Evolutionary conservation across 1,139 yeast genomes (phyloP).

Genomic region (Saccharomyces hybrid): DNA sequence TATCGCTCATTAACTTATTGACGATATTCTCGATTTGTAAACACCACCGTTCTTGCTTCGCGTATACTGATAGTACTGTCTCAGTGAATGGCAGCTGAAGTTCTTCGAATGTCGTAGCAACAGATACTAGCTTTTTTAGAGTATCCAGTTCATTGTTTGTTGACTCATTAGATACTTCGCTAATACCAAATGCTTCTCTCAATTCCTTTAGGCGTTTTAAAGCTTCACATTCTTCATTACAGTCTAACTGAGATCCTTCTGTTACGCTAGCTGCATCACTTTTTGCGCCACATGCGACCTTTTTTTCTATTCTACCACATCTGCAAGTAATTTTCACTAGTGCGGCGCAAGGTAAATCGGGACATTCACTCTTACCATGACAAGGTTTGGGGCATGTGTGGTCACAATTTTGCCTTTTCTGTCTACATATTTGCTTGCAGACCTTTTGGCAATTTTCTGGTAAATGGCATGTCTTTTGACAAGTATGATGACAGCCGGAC

Average conservation of each 20-base stretch:
- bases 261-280: not conserved
- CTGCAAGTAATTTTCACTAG: constrained; percentile 46
- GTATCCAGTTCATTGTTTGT: constrained; percentile 16
- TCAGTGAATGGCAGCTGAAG: constrained; percentile 38
- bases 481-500: constrained; percentile 59
- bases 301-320: constrained; percentile 51
- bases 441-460: constrained; percentile 35
- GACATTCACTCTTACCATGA: constrained; percentile 52
- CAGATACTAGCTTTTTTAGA: constrained; percentile 7
- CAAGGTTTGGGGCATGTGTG: constrained; percentile 59
- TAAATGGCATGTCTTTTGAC: constrained; percentile 46
- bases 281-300: constrained; percentile 50
- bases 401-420: constrained; percentile 46
- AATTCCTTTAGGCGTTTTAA: constrained; percentile 54
- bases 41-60: constrained; percentile 59
- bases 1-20: constrained; percentile 40
- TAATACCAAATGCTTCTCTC: constrained; percentile 51
- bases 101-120: constrained; percentile 23
- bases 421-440: constrained; percentile 55
- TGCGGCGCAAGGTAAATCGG: constrained; percentile 46
- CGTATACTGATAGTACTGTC: constrained; percentile 38
- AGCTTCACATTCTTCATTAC: constrained; percentile 67
- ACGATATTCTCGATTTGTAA: constrained; percentile 49
- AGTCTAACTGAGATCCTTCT: constrained; percentile 29
- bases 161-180: constrained; percentile 7